These are phyloP conservation scores for Amniculicola lignicola DNA, from an alignment of 495 filamentous ascomycete genomes.

Conservation along the genomic window DNA sequence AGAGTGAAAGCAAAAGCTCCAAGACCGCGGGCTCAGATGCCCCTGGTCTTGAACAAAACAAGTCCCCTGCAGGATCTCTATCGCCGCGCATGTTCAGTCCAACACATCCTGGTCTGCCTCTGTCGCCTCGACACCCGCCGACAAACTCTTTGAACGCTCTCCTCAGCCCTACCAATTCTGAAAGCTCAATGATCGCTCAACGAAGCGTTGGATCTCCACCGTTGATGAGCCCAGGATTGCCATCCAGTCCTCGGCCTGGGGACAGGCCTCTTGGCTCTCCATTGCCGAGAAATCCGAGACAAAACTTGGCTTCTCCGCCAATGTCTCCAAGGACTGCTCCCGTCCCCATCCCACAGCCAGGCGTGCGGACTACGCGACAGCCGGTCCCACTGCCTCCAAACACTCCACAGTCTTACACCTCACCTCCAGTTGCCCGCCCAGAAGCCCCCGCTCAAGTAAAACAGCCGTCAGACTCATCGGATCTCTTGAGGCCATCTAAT, in stretches of 20 bases:
- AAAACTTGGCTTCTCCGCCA: constrained; percentile 58
- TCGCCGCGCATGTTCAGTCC: constrained; percentile 24
- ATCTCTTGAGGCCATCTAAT: constrained; percentile 32
- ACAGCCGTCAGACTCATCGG: constrained; percentile 14
- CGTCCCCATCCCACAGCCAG: constrained; percentile 58
- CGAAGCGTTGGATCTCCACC: constrained; percentile 46
- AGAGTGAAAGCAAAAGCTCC: constrained; percentile 43
- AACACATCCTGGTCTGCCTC: constrained; percentile 21
- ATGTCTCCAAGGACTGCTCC: constrained; percentile 60
- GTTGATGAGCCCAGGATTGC: constrained; percentile 81
- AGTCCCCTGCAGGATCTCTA: constrained; percentile 10
- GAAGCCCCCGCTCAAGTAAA: constrained; percentile 29
- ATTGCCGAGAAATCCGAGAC: constrained; percentile 60
- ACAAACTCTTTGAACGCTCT: constrained; percentile 33
- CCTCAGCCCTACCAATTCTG: constrained; percentile 35
- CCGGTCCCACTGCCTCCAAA: constrained; percentile 63
- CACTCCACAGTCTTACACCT: constrained; percentile 57
- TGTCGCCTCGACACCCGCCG: constrained; percentile 32
- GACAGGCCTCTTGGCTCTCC: constrained; percentile 70
- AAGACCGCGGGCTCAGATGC: constrained; percentile 17
- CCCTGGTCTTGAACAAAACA: background rate
- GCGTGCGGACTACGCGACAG: constrained; percentile 66
- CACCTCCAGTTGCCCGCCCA: constrained; percentile 42
- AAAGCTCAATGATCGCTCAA: constrained; percentile 36
- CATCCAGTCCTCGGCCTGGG: constrained; percentile 83